These are phyloP conservation scores for Orbilia ellipsospora DNA, from an alignment of 2,329 filamentous ascomycete genomes.

Conservation along the genomic window DNA sequence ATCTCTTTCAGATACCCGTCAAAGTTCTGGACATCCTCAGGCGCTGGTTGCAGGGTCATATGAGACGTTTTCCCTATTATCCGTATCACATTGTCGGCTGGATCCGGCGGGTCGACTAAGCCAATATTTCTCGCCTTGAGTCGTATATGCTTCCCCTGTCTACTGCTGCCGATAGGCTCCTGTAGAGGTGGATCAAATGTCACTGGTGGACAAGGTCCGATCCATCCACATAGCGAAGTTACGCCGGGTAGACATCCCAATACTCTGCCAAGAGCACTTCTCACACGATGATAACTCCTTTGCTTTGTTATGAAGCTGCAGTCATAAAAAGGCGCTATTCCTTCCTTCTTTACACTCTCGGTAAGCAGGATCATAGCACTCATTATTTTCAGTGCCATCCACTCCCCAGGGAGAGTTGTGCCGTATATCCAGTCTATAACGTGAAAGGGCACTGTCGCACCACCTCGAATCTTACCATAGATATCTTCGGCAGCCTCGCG, in stretches of 20 bases:
- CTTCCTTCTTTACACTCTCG: constrained; percentile 29
- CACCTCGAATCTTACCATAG: constrained; percentile 40
- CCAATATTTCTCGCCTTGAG: constrained; percentile 30
- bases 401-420: constrained; percentile 36
- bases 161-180: too few species aligned
- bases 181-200: too few species aligned
- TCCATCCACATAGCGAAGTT: too few species aligned
- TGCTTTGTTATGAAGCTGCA: too few species aligned
- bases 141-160: background rate
- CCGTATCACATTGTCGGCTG: constrained; percentile 30
- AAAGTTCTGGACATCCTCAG: constrained; percentile 19
- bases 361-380: constrained; percentile 34
- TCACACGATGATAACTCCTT: too few species aligned
- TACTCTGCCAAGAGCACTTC: too few species aligned
- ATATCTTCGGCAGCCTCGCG: constrained; percentile 44
- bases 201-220: too few species aligned
- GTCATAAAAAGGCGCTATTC: background rate
- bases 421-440: constrained; percentile 43
- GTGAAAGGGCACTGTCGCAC: constrained; percentile 28
- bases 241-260: too few species aligned
- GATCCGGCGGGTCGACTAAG: constrained; percentile 36
- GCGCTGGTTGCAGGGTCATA: constrained; percentile 6
- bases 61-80: constrained; percentile 19
- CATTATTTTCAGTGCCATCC: constrained; percentile 49
- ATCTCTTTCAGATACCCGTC: constrained; percentile 14